These are phyloP conservation scores for Neurospora discreta DNA, from an alignment of 495 filamentous ascomycete genomes.

Conservation along the genomic window DNA sequence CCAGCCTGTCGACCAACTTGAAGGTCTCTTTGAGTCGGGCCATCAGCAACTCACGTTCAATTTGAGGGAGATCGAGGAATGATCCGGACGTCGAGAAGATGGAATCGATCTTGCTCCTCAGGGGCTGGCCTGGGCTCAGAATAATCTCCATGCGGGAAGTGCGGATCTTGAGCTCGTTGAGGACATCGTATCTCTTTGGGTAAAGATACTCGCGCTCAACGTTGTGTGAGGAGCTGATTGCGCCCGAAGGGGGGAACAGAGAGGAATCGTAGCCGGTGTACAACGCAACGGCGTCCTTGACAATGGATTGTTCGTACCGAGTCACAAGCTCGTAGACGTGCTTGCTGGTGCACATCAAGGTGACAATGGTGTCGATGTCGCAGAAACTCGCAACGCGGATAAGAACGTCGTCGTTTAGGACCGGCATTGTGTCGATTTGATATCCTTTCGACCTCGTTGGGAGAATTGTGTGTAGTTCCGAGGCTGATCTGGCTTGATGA, in stretches of 20 bases:
- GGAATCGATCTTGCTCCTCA: not conserved
- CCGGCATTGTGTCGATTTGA: not conserved
- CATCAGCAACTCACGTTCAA: slow-evolving; percentile 3
- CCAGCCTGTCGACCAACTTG: slow-evolving; percentile 9
- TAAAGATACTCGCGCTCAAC: slow-evolving; percentile 5
- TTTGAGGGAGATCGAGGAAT: not conserved
- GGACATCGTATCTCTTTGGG: slow-evolving; percentile 9
- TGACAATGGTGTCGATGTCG: slow-evolving; percentile 4
- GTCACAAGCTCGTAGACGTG: slow-evolving; percentile 5
- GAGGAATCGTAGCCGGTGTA: not conserved
- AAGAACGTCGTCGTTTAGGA: slow-evolving; percentile 11
- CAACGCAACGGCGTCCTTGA: slow-evolving; percentile 19
- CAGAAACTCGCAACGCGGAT: slow-evolving; percentile 15
- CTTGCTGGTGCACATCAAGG: slow-evolving; percentile 12
- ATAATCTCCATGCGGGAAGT: slow-evolving; percentile 9
- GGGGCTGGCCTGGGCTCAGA: not conserved
- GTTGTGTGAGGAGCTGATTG: slow-evolving; percentile 13
- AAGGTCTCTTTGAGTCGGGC: slow-evolving; percentile 4
- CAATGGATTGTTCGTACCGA: slow-evolving; percentile 14
- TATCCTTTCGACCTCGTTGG: not conserved
- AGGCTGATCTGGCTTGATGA: not conserved
- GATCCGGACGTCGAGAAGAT: not conserved
- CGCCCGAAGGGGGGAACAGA: slow-evolving; percentile 2
- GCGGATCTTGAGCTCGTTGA: slow-evolving; percentile 18
- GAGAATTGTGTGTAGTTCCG: too few relatives aligned